These are phyloP conservation scores for Kappamyces sp. DNA, from an alignment of 192 early-diverging fungal species.

Conservation along the genomic window DNA sequence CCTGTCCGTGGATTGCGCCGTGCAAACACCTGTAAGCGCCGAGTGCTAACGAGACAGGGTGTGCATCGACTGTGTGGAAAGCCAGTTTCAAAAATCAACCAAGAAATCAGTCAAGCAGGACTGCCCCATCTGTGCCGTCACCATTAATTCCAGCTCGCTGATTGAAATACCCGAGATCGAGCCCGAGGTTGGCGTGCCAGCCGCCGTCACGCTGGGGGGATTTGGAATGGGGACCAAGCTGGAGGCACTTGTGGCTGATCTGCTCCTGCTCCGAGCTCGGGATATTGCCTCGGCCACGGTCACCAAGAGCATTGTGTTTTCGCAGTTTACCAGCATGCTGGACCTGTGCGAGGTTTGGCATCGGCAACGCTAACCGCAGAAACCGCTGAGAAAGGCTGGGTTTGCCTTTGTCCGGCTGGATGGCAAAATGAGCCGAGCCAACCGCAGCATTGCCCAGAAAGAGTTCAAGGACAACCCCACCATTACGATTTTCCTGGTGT, in stretches of 20 bases:
- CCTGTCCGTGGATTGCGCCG: neutral
- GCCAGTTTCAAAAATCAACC: too few relatives aligned
- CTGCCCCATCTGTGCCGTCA: slow-evolving; percentile 3
- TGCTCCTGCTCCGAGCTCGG: slow-evolving; percentile 19
- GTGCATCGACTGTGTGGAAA: slow-evolving; percentile 29
- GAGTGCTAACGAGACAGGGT: slow-evolving; percentile 13
- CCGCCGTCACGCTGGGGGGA: neutral
- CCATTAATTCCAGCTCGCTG: neutral
- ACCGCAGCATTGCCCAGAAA: slow-evolving; percentile 51
- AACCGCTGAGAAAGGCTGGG: slow-evolving; percentile 18
- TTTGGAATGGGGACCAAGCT: slow-evolving; percentile 40
- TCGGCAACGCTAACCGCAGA: slow-evolving; percentile 17
- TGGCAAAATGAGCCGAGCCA: slow-evolving; percentile 47
- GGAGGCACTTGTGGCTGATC: slow-evolving; percentile 30
- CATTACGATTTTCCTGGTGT: slow-evolving; percentile 45
- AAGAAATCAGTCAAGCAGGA: too few relatives aligned
- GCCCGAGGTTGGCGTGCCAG: neutral
- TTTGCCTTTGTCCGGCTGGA: slow-evolving; percentile 40
- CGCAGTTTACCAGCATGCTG: slow-evolving; percentile 77
- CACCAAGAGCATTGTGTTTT: slow-evolving; percentile 84
- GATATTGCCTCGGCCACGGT: too few relatives aligned
- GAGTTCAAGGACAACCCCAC: slow-evolving; percentile 51
- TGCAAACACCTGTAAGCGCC: slow-evolving; percentile 9
- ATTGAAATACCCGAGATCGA: slow-evolving; percentile 4
- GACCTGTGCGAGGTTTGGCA: slow-evolving; percentile 30